Conservation (phyloP, 352 stramenopile species). For the Globisporangium irregulare region DNA sequence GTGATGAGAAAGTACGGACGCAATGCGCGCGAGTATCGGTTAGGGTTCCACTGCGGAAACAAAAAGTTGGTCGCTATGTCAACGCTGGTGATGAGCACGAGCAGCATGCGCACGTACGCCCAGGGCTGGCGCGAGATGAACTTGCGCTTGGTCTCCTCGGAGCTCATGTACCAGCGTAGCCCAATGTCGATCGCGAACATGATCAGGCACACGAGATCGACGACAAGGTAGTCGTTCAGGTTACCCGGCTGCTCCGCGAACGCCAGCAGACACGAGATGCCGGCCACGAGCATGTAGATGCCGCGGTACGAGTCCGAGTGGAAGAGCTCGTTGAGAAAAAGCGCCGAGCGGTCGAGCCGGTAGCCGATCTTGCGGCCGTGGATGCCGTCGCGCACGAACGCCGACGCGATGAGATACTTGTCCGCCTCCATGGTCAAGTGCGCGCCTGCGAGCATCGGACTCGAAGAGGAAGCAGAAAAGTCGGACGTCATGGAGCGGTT, state of each 20-base stretch:
- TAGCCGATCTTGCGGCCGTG: slow-evolving; percentile 85
- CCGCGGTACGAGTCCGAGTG: slow-evolving; percentile 68
- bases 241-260: slow-evolving; percentile 62
- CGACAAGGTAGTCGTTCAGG: slow-evolving; percentile 50
- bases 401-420: slow-evolving; percentile 70
- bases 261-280: slow-evolving; percentile 57
- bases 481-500: slow-evolving; percentile 12
- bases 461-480: not conserved
- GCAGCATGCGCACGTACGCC: slow-evolving; percentile 59
- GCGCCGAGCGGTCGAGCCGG: slow-evolving; percentile 59
- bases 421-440: slow-evolving; percentile 46
- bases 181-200: slow-evolving; percentile 62
- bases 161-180: slow-evolving; percentile 85
- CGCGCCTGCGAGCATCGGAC: slow-evolving; percentile 27
- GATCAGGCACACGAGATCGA: slow-evolving; percentile 64
- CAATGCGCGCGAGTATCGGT: slow-evolving; percentile 63
- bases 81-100: slow-evolving; percentile 50
- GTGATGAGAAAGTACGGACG: slow-evolving; percentile 81
- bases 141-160: slow-evolving; percentile 68
- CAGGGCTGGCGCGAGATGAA: slow-evolving; percentile 75
- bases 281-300: slow-evolving; percentile 70
- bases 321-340: slow-evolving; percentile 71
- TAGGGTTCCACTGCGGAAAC: slow-evolving; percentile 50
- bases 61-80: slow-evolving; percentile 52
- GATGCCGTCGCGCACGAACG: slow-evolving; percentile 79